These are phyloP conservation scores for Leishmania guyanensis DNA, from an alignment of 208 protist genomes.

Conservation along the genomic window DNA sequence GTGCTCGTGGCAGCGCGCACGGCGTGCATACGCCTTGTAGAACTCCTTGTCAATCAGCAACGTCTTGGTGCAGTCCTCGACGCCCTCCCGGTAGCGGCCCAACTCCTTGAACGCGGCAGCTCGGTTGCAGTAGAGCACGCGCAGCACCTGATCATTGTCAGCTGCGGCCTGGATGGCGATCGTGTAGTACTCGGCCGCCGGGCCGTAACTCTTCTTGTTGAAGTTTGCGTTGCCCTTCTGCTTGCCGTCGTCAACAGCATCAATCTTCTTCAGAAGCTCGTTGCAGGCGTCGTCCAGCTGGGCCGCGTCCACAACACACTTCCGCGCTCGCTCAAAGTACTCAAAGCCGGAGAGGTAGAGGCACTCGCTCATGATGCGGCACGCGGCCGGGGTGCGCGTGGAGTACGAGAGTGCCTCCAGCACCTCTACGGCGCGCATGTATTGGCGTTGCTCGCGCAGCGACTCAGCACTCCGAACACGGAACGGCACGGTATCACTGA, in stretches of 20 bases:
- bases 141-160: conserved; percentile 81
- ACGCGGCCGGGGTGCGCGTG: conserved; percentile 56
- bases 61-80: conserved; percentile 90
- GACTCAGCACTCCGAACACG: conserved; percentile 83
- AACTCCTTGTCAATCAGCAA: conserved; percentile 83
- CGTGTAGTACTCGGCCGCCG: conserved; percentile 79
- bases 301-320: conserved; percentile 46
- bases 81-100: conserved; percentile 78
- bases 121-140: conserved; percentile 92
- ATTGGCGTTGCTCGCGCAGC: conserved; percentile 62
- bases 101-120: conserved; percentile 91
- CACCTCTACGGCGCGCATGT: conserved; percentile 62
- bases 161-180: conserved; percentile 61
- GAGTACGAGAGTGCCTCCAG: conserved; percentile 61
- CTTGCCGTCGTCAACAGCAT: conserved; percentile 86
- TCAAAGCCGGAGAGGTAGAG: conserved; percentile 88
- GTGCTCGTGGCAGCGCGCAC: conserved; percentile 83
- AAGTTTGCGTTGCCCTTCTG: conserved; percentile 88
- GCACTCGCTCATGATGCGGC: conserved; percentile 66
- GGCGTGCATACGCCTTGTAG: conserved; percentile 89
- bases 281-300: conserved; percentile 75
- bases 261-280: conserved; percentile 65
- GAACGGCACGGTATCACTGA: conserved; percentile 73
- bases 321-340: conserved; percentile 75
- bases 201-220: conserved; percentile 73